These are phyloP conservation scores for Cystobasidium sp. DNA, from an alignment of 1,284 basidiomycete genomes.

Conservation along the genomic window DNA sequence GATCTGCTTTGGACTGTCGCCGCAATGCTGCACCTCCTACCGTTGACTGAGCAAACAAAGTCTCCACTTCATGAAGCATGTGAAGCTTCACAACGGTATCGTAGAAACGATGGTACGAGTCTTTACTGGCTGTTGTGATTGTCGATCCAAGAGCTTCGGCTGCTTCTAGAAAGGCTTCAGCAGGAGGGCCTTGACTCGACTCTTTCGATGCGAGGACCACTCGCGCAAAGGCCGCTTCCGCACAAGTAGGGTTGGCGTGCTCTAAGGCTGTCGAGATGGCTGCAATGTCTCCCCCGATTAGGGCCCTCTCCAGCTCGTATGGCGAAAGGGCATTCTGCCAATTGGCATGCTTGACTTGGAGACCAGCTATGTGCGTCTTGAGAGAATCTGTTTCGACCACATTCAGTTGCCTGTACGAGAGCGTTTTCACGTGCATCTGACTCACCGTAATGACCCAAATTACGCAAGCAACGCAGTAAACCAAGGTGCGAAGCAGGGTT, in stretches of 20 bases:
- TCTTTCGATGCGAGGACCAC: conserved; percentile 29
- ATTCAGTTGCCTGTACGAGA: neutral
- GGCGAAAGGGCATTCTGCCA: conserved; percentile 80
- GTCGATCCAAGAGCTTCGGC: conserved; percentile 77
- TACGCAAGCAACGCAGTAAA: conserved; percentile 85
- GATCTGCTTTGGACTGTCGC: conserved; percentile 9
- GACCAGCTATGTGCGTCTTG: conserved; percentile 90
- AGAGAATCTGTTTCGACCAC: conserved; percentile 72
- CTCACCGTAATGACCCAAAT: conserved; percentile 95
- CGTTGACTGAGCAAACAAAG: conserved; percentile 53
- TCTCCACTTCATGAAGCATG: conserved; percentile 82
- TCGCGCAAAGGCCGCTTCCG: conserved; percentile 39
- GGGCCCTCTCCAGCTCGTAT: conserved; percentile 91
- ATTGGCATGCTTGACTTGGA: conserved; percentile 75
- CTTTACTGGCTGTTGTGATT: conserved; percentile 76
- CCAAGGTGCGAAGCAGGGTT: conserved; percentile 88
- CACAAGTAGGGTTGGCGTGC: conserved; percentile 9
- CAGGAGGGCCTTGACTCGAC: conserved; percentile 57
- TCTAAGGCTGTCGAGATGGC: conserved; percentile 36
- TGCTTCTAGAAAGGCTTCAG: conserved; percentile 67
- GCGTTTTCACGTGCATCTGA: conserved; percentile 20
- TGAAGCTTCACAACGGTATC: conserved; percentile 86
- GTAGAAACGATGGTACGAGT: conserved; percentile 83
- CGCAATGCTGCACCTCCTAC: conserved; percentile 2
- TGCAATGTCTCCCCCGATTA: conserved; percentile 93